These are phyloP conservation scores for Begonia fuchsioides DNA, from an alignment of 306 rosid genomes.

Conservation along the genomic window DNA sequence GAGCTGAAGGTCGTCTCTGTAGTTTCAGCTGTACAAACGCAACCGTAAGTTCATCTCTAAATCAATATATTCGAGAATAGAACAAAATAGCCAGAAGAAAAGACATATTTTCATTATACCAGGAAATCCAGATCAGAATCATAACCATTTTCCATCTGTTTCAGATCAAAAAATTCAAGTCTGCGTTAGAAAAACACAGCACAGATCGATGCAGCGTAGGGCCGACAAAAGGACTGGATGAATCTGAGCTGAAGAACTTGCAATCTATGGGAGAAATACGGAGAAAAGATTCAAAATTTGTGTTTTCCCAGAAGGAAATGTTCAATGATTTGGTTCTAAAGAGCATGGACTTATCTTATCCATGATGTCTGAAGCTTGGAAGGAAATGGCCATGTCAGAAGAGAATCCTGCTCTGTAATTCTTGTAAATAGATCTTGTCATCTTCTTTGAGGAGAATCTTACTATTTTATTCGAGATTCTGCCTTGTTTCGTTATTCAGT, in stretches of 20 bases:
- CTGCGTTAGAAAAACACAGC: constrained; percentile 52
- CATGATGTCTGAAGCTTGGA: constrained; percentile 14
- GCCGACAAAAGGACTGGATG: constrained; percentile 61
- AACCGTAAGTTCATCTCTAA: constrained; percentile 32
- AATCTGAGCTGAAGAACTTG: constrained; percentile 36
- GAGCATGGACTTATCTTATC: constrained; percentile 16
- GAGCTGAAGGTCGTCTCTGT: constrained; percentile 58
- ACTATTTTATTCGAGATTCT: too few species aligned
- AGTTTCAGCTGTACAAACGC: constrained; percentile 85
- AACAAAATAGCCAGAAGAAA: too few species aligned
- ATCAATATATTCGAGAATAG: too few species aligned
- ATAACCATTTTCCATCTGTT: too few species aligned
- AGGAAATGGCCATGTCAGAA: constrained; percentile 14
- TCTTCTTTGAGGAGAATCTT: too few species aligned
- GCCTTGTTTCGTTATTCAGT: too few species aligned
- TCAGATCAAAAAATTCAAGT: constrained; percentile 78
- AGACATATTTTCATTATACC: too few species aligned
- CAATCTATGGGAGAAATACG: constrained; percentile 32
- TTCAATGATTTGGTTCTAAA: too few species aligned
- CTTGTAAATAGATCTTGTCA: neutral
- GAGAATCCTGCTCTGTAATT: constrained; percentile 6
- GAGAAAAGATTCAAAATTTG: constrained; percentile 7
- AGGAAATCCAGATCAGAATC: too few species aligned
- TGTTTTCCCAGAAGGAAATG: constrained; percentile 13
- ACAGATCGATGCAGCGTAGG: constrained; percentile 47